Evolutionary conservation across 2,329 filamentous ascomycete genomes (phyloP), one percentile per base, ranked within the genome.

Genomic region (Colletotrichum sidae): DNA sequence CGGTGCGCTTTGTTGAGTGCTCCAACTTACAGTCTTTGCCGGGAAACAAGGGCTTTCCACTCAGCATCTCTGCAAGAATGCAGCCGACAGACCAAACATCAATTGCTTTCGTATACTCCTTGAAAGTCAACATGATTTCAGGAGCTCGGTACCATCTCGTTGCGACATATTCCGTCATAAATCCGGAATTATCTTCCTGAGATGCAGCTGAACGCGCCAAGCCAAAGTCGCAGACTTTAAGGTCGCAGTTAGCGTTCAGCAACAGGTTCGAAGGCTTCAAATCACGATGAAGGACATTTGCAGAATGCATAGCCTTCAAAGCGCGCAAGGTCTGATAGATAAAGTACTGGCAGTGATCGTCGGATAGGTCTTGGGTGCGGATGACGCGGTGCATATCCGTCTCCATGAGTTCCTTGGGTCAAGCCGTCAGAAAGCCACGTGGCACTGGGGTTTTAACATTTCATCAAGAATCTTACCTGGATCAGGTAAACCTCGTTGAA

Each of bases 121-220:
- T 98, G 86, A 98, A 99, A 11, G 96, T 99, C 83, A 99, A 91
- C 96, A 99, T 99, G 79, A 99, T 99, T 79, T 99, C 96, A 4
- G 96, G 96, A 6, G 96, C 96, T 80, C 96, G 94, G 81, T 99
- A 99, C 96, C 96, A 99, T 74, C 96, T 91, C 51, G 96, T 99
- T 55, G 96, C 96, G 62, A 99, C 96, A 78, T 99, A 99, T 96
- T 99, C 96, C 13, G 96, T 99, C 96, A 99, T 99, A 88, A 99
- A 99, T 25, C 96, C 96, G n/a, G 95, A 97, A 82, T 99, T 99
- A 80, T 99, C 96, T 76, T 99, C 96, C 71, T 96, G 96, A 9
- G 95, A 97, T 8, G 96, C 96, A 11, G 96, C 96, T 9, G 95
- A 98, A 75, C 94, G 90, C 53, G 96, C 96, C 62, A 99, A 88